A percentile compares a stretch with the other conserved stretches of the same genome.
phyloP scores from a whole-genome alignment of 176 grass and related monocot species.

The Bromus sterilis region DNA sequence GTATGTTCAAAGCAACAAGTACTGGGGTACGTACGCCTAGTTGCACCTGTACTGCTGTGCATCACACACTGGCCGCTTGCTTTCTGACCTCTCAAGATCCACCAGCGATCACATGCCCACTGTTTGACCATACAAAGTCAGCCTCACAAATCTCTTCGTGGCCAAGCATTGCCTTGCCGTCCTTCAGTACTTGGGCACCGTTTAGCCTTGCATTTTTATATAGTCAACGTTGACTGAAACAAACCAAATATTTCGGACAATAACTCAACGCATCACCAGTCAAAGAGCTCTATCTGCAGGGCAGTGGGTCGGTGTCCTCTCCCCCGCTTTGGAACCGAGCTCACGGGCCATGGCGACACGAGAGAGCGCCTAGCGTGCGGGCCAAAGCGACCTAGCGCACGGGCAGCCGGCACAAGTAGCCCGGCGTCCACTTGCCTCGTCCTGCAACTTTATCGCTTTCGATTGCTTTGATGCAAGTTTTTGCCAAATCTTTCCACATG shows the following conservation, averaged over 20 bases:
- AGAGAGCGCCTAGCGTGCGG: neutral
- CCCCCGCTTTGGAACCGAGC: neutral
- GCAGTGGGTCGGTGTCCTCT: neutral
- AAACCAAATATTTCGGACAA: neutral
- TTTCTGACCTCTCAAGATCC: neutral
- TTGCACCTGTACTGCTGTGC: neutral
- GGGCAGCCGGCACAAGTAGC: neutral
- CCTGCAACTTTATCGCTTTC: constrained; percentile 12
- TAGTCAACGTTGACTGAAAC: neutral
- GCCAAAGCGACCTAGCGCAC: constrained; percentile 28
- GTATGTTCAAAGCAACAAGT: too few relatives aligned
- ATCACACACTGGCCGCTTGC: neutral
- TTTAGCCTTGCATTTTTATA: neutral
- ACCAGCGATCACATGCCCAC: neutral
- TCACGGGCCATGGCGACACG: neutral
- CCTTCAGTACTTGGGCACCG: neutral
- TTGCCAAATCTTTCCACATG: neutral
- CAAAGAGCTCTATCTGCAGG: neutral
- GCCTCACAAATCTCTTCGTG: neutral
- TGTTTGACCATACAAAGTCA: neutral
- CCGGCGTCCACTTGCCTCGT: neutral
- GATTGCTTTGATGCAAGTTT: neutral
- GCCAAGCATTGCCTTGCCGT: neutral
- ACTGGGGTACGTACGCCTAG: neutral
- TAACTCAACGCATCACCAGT: neutral